A percentile compares a stretch with the other conserved stretches of the same genome.
phyloP scores from a whole-genome alignment of 1,284 basidiomycete genomes.

The Neolentinus lepideus region DNA sequence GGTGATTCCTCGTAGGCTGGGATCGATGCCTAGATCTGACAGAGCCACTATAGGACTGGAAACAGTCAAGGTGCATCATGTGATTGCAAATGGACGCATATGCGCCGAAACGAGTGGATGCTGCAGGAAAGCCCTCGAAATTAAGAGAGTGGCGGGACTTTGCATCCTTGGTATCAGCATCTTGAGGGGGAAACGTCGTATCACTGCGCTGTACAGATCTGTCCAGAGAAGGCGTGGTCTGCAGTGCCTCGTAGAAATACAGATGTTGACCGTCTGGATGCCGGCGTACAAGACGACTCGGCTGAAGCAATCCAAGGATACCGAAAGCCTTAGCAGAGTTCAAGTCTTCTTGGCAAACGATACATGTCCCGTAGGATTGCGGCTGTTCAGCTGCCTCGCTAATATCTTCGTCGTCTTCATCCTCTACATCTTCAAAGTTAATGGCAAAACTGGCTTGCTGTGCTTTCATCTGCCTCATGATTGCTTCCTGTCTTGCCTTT shows the following conservation, averaged over 20 bases:
- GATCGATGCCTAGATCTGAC: slow-evolving; percentile 85
- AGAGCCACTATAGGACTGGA: slow-evolving; percentile 84
- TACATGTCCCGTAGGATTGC: slow-evolving; percentile 84
- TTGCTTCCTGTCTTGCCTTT: slow-evolving; percentile 79
- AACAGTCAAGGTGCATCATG: slow-evolving; percentile 96
- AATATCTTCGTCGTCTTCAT: slow-evolving; percentile 50
- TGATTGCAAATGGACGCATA: slow-evolving; percentile 91
- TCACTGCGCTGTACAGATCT: slow-evolving; percentile 25
- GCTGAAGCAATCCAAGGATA: slow-evolving; percentile 84
- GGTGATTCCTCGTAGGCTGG: slow-evolving; percentile 91
- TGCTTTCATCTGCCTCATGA: slow-evolving; percentile 90
- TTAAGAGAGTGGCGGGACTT: slow-evolving; percentile 38
- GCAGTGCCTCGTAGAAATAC: slow-evolving; percentile 73
- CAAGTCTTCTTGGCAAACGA: slow-evolving; percentile 96
- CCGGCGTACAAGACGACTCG: slow-evolving; percentile 78
- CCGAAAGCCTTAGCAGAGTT: slow-evolving; percentile 76
- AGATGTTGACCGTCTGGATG: slow-evolving; percentile 68
- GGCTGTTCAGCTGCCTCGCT: slow-evolving; percentile 38
- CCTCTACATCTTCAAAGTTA: slow-evolving; percentile 60
- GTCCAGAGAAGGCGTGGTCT: slow-evolving; percentile 64
- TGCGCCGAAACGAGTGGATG: slow-evolving; percentile 77
- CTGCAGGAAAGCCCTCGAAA: slow-evolving; percentile 71
- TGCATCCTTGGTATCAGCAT: slow-evolving; percentile 40
- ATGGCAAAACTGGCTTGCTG: slow-evolving; percentile 82
- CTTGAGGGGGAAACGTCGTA: slow-evolving; percentile 47